Evolutionary conservation across 768 basidiomycete species (phyloP), one percentile per base, ranked within the genome.

Genomic region (Hygrocybe punicea): DNA sequence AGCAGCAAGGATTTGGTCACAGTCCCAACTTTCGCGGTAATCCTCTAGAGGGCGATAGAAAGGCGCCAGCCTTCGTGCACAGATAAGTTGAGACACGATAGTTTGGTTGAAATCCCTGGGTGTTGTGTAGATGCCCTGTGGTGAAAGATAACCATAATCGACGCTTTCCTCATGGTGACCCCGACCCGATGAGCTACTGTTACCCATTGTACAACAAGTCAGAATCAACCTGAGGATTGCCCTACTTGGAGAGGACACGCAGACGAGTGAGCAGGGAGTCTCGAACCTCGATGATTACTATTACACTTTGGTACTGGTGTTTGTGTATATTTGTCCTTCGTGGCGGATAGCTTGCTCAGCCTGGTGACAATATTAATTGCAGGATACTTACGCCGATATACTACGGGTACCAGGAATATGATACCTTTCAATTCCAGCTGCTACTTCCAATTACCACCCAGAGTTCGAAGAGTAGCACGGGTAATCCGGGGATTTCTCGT

Each of bases 31-130:
- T 13, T 89, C 86, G 33, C 89, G 85, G 69, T 90, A 97, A 61
- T 98, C 96, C 68, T 97, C 93, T 44, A 99, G 79, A 11, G 97
- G 96, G 35, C 93, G 84, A 71, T 98, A 98, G 75, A 98, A 98
- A 1, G 97, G 97, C 1, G 95, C 93, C 40, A 99, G 83, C 65
- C 82, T 87, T 69, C 92, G 86, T 63, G 91, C 86, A 65, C 87
- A 76, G 70, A 99, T 93, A 67, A 96, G 82, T 72, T 91, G 87
- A 59, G 89, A 86, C 60, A 96, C 94, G 58, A 91, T 75, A 53
- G 83, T 71, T 63, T 94, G 90, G 69, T 93, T 93, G 87, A 93
- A 98, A 74, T 98, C 95, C 67, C 82, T 81, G 46, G 82, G 75
- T 21, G 86, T 89, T 17, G 89, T 86, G 76, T 95, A 95, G 60